These are phyloP conservation scores for Kluyveromyces lactis DNA, from an alignment of 805 yeast genomes.

Conservation along the genomic window DNA sequence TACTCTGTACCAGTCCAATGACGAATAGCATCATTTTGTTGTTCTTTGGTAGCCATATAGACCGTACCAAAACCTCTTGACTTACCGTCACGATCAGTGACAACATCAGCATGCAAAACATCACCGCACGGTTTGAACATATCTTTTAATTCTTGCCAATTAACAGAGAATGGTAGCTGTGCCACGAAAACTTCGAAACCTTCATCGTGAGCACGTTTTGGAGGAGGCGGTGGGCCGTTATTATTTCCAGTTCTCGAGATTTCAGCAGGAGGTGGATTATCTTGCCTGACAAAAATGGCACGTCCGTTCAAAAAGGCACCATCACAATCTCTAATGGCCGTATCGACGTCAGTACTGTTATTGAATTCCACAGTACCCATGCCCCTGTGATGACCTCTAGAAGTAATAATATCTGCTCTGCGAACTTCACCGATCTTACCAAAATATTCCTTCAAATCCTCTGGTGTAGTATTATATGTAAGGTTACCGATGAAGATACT, in stretches of 20 bases:
- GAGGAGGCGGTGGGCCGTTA: slow-evolving; percentile 6
- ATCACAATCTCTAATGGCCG: slow-evolving; percentile 64
- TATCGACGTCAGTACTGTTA: slow-evolving; percentile 51
- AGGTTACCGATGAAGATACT: slow-evolving; percentile 69
- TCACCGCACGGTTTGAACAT: slow-evolving; percentile 70
- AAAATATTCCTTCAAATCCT: slow-evolving; percentile 53
- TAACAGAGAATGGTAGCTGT: slow-evolving; percentile 72
- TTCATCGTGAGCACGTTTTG: slow-evolving; percentile 4
- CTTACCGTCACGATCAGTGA: slow-evolving; percentile 55
- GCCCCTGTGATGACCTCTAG: slow-evolving; percentile 76
- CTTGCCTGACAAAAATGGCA: slow-evolving; percentile 82
- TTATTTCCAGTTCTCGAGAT: slow-evolving; percentile 17
- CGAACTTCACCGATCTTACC: slow-evolving; percentile 55
- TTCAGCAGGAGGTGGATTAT: slow-evolving; percentile 67
- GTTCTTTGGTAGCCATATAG: slow-evolving; percentile 54
- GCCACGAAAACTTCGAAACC: slow-evolving; percentile 60
- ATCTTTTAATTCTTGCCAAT: slow-evolving; percentile 83
- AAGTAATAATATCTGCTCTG: slow-evolving; percentile 75
- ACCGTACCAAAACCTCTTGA: slow-evolving; percentile 87
- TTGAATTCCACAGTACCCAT: slow-evolving; percentile 88
- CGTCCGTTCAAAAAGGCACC: slow-evolving; percentile 62
- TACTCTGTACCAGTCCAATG: slow-evolving; percentile 59
- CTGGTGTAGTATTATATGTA: slow-evolving; percentile 54
- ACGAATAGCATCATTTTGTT: slow-evolving; percentile 63
- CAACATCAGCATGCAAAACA: slow-evolving; percentile 77